A percentile compares a stretch with the other conserved stretches of the same genome.
Evolutionary conservation across 352 stramenopile species (phyloP).

Genomic region (Phytophthora macrochlamydospora): DNA sequence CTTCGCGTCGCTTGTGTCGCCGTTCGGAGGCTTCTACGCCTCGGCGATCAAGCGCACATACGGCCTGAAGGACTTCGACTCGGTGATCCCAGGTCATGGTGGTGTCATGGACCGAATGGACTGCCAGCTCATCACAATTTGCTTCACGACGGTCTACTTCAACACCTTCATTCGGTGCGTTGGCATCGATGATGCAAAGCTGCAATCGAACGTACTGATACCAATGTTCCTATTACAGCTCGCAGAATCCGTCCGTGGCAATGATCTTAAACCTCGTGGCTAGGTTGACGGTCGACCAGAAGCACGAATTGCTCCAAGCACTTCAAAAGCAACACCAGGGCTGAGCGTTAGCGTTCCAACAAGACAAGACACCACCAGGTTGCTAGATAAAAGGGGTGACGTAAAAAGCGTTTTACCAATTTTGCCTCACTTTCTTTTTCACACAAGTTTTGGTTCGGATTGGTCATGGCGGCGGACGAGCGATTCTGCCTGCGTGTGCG

Average conservation of each 20-base stretch:
- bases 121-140: conserved; percentile 95
- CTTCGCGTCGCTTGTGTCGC: conserved; percentile 98
- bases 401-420: not conserved
- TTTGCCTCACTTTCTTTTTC: not conserved
- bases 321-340: conserved; percentile 67
- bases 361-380: conserved; percentile 4
- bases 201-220: conserved; percentile 2
- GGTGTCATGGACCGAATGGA: conserved; percentile 98
- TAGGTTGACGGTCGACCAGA: conserved; percentile 68
- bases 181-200: not conserved
- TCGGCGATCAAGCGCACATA: conserved; percentile 99
- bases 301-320: conserved; percentile 68
- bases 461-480: conserved; percentile 11
- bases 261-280: conserved; percentile 81
- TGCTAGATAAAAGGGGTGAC: conserved; percentile 18
- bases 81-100: conserved; percentile 97
- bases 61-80: conserved; percentile 99
- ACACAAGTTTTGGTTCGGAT: not conserved
- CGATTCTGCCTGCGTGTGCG: conserved; percentile 52
- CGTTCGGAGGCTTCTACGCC: conserved; percentile 99
- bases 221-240: conserved; percentile 37
- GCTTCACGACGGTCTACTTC: conserved; percentile 98
- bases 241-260: conserved; percentile 58
- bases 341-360: conserved; percentile 23
- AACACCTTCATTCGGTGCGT: conserved; percentile 95